Base-by-base conservation (phyloP, 1,284 basidiomycete species). In the Vanrija sp. region DNA sequence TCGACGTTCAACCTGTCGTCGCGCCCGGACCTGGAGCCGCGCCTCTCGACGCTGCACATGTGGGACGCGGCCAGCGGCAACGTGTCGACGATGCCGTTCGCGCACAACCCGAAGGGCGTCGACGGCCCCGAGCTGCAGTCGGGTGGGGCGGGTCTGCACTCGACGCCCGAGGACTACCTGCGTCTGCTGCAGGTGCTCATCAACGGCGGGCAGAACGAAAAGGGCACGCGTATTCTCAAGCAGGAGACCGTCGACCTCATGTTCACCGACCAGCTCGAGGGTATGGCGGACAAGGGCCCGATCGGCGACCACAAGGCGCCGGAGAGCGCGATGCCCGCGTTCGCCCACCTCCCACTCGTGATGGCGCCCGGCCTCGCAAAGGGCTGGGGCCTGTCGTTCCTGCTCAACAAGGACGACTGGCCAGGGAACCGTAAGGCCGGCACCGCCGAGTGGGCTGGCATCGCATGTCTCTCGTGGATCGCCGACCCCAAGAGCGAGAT, bases 341-440 rank as follows among this genome's bases (percentile, higher is more conserved):
- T 62, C 38, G 60, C 45, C 5, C 44, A n/a, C 15, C 16, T 7
- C 6, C 19, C 34, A 38, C 14, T n/a, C 12, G 38, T 5, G 40
- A 57, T 50, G 38, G 43, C 29, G 12, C 54, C 61, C 16, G 61
- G 61, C 7, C 34, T 25, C 12, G 52, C 54, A 50, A 65, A 65
- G 40, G 64, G 60, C 8, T 65, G 62, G 62, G 62, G 60, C 19
- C 52, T 65, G 29, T 60, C 57, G 1, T 60, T 61, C 55, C 53
- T 65, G 12, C 34, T 60, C 18, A 63, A 62, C 54, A 54, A 59
- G n/a, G 64, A 63, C 23, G 64, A 65, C 38, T 43, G 60, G 9
- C 55, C 58, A 1, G 48, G 49, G 7, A 59, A 59, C n/a, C 53
- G 59, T 9, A 56, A 48, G 43, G 57, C 57, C 12, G 42, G 42